Conservation (phyloP, 1,284 basidiomycete species). For the Schizopora paradoxa region DNA sequence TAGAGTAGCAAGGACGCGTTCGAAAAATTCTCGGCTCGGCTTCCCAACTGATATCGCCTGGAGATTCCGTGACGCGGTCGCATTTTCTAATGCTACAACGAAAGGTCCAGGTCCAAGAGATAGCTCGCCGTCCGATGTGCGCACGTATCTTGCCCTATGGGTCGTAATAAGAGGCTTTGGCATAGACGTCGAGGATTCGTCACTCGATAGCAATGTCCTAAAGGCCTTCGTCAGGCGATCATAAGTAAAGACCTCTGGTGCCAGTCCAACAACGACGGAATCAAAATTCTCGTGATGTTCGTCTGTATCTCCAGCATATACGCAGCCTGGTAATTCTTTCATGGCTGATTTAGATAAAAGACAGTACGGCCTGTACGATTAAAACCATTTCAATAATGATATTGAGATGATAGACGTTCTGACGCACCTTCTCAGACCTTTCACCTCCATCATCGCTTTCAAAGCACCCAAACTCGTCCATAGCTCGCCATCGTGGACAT, state of each 20-base stretch:
- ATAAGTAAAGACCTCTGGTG: slow-evolving; percentile 51
- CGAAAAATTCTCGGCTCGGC: slow-evolving; percentile 54
- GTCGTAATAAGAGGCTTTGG: slow-evolving; percentile 46
- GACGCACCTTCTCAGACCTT: slow-evolving; percentile 40
- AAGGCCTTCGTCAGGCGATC: slow-evolving; percentile 60
- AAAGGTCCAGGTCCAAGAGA: slow-evolving; percentile 70
- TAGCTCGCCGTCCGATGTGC: slow-evolving; percentile 39
- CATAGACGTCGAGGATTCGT: slow-evolving; percentile 11
- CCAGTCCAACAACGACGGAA: slow-evolving; percentile 62
- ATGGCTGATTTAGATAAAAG: slow-evolving; percentile 54
- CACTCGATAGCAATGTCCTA: slow-evolving; percentile 45
- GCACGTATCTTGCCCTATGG: slow-evolving; percentile 49
- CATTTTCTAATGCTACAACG: slow-evolving; percentile 56
- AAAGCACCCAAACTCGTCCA: slow-evolving; percentile 63
- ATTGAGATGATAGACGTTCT: not conserved
- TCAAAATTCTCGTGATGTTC: slow-evolving; percentile 36
- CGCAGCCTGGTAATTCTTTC: slow-evolving; percentile 39
- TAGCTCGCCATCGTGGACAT: slow-evolving; percentile 39
- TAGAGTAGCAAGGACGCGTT: slow-evolving; percentile 49
- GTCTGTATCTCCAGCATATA: slow-evolving; percentile 17
- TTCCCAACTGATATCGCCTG: slow-evolving; percentile 60
- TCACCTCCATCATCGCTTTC: slow-evolving; percentile 38
- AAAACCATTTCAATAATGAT: slow-evolving; percentile 2
- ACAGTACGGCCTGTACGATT: slow-evolving; percentile 45
- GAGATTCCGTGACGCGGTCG: slow-evolving; percentile 33